Conservation (phyloP, 129 eudicot species). For the Artemisia argyi region DNA sequence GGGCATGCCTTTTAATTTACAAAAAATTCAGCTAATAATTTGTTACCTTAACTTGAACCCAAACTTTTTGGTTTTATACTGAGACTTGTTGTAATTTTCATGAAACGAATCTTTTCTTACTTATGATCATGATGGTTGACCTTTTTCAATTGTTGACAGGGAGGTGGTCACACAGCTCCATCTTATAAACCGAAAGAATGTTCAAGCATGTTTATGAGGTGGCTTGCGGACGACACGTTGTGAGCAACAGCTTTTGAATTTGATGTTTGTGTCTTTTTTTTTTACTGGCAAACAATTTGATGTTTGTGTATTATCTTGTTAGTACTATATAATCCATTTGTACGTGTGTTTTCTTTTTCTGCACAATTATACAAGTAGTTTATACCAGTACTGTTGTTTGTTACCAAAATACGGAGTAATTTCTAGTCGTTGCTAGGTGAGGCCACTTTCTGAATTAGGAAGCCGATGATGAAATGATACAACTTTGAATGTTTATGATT, state of each 20-base stretch:
- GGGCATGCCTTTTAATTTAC: neutral
- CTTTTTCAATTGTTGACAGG: slow-evolving; percentile 5
- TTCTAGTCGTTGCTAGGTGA: too few species aligned
- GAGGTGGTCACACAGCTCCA: slow-evolving; percentile 36
- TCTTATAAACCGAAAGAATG: slow-evolving; percentile 26
- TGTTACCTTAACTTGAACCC: neutral
- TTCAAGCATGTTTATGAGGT: slow-evolving; percentile 25
- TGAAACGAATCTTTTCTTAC: neutral
- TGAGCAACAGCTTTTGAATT: neutral
- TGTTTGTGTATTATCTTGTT: neutral
- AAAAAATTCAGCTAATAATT: neutral
- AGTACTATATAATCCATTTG: too few species aligned
- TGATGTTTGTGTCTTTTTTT: neutral
- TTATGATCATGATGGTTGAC: neutral
- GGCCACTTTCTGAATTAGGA: too few species aligned
- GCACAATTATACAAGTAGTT: too few species aligned
- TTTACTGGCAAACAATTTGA: too few species aligned
- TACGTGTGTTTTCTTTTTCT: too few species aligned
- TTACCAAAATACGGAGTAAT: too few species aligned
- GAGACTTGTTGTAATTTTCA: neutral
- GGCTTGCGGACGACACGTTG: slow-evolving; percentile 25
- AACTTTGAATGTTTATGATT: too few species aligned
- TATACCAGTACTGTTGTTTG: too few species aligned
- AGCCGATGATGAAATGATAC: too few species aligned
- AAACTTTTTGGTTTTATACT: neutral